Evolutionary conservation across 331 rosid species (phyloP), one percentile per base, ranked within the genome.

Genomic region (Quercus lobata): DNA sequence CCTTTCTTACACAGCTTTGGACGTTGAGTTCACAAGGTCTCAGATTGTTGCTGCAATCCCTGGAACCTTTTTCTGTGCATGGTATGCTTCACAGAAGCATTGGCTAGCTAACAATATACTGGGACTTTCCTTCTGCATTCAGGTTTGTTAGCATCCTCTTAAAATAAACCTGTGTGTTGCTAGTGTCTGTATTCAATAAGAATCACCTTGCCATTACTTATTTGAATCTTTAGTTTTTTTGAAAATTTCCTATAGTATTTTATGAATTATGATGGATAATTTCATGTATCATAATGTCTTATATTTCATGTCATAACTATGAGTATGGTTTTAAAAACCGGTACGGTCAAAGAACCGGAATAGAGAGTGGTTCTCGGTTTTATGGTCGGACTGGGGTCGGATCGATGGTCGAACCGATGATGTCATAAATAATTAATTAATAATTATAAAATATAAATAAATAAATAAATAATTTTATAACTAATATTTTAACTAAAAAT

Each of bases 71-170:
- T 96, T 96, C 80, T 96, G 98, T 86, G 97, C 92, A 37, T 96
- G 99, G 98, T 96, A 96, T 84, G 99, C 97, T 81, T 72, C 83
- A 29, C 79, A 52, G 88, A 96, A 96, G 90, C 99, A 96, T 79
- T 96, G 99, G 99, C 87, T 96, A 74, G 99, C 98, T 49, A 96
- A 96, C 87, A 96, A 93, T 77, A 88, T 88, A 76, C 80, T 96
- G 84, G 99, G 99, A 30, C 97, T 96, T 74, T 90, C 99, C 75
- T 96, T 96, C 82, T 96, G 97, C 87, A 96, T 96, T 78, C 99
- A 96, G 99, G 99, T 96, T 55, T 79, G 82, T 41, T 70, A 34
- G 66, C 80, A 49, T 57, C 60, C 54, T 29, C 22, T 62, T 58
- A 61, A 54, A 56, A 19, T 24, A 35, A 32, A 68, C 29, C 35